Evolutionary conservation across 1,139 yeast species (phyloP).

Genomic region (Candida sp.): DNA sequence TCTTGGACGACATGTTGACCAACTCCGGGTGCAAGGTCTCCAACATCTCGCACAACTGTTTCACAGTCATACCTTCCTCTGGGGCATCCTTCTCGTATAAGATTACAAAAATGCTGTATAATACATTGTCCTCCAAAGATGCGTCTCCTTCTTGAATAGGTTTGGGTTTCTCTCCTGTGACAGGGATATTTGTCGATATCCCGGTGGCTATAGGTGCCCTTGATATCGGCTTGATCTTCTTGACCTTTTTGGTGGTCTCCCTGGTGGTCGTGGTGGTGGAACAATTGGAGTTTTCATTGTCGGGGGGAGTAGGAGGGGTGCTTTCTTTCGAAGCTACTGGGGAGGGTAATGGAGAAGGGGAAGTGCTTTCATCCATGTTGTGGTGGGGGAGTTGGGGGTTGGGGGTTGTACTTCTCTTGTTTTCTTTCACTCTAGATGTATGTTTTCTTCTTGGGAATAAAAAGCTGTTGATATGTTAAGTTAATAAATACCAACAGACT

Average conservation of each 20-base stretch:
- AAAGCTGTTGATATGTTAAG: constrained; percentile 4
- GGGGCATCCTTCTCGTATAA: constrained; percentile 68
- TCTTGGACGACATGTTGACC: constrained; percentile 78
- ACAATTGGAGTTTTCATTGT: background rate
- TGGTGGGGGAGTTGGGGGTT: background rate
- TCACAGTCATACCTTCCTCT: constrained; percentile 83
- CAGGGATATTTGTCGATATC: constrained; percentile 78
- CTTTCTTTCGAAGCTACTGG: constrained; percentile 3
- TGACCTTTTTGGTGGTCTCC: constrained; percentile 13
- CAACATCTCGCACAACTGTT: constrained; percentile 78
- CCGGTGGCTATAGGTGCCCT: constrained; percentile 68
- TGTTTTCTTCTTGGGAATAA: background rate
- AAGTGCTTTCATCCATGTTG: constrained; percentile 2
- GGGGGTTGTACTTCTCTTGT: background rate
- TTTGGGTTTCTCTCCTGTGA: constrained; percentile 78
- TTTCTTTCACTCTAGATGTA: background rate
- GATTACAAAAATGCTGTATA: constrained; percentile 74
- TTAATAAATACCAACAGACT: constrained; percentile 6
- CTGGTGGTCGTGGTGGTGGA: background rate
- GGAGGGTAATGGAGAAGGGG: background rate
- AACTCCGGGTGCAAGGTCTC: constrained; percentile 78
- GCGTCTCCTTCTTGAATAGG: constrained; percentile 65
- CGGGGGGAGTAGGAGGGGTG: constrained; percentile 3
- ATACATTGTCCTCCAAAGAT: constrained; percentile 75
- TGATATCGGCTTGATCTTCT: constrained; percentile 42